phyloP scores from a whole-genome alignment of 495 filamentous ascomycete species.

The Penicillium psychrofluorescens region DNA sequence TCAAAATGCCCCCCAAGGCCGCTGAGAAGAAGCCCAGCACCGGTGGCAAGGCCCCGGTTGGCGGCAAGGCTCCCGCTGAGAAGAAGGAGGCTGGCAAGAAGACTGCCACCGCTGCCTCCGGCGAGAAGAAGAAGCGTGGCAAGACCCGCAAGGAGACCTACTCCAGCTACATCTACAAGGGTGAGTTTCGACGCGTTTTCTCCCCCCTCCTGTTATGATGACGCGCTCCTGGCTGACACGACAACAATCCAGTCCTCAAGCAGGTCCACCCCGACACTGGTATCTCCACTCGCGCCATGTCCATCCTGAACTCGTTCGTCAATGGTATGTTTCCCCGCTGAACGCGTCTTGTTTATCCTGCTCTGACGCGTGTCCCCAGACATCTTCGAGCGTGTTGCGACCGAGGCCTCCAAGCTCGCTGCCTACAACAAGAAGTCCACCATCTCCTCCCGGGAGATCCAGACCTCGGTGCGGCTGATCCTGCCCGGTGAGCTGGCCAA shows the following conservation, averaged over 20 bases:
- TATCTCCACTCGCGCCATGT: conserved; percentile 99
- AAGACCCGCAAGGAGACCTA: conserved; percentile 99
- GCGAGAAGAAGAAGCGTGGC: conserved; percentile 99
- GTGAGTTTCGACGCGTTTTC: conserved; percentile 50
- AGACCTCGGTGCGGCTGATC: conserved; percentile 97
- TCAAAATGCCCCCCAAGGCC: conserved; percentile 91
- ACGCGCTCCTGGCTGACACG: too few species aligned
- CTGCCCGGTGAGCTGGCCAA: conserved; percentile 98
- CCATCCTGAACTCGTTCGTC: conserved; percentile 98
- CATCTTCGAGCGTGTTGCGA: conserved; percentile 99
- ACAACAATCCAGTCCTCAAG: conserved; percentile 72
- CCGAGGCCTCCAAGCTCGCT: conserved; percentile 96
- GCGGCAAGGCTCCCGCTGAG: conserved; percentile 76
- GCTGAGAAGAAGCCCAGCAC: conserved; percentile 95
- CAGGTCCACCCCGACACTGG: conserved; percentile 99
- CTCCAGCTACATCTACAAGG: conserved; percentile 99
- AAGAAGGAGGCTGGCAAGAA: conserved; percentile 99
- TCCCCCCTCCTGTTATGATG: conserved; percentile 11
- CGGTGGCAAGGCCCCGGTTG: conserved; percentile 91
- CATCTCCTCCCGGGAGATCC: conserved; percentile 98
- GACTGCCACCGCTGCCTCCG: conserved; percentile 74
- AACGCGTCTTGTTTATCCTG: background rate
- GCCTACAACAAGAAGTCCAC: conserved; percentile 99
- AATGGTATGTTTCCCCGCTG: conserved; percentile 63
- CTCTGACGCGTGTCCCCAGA: conserved; percentile 46